Conservation (phyloP, 192 early-diverging fungal genomes). For the Helicostylum pulchrum region DNA sequence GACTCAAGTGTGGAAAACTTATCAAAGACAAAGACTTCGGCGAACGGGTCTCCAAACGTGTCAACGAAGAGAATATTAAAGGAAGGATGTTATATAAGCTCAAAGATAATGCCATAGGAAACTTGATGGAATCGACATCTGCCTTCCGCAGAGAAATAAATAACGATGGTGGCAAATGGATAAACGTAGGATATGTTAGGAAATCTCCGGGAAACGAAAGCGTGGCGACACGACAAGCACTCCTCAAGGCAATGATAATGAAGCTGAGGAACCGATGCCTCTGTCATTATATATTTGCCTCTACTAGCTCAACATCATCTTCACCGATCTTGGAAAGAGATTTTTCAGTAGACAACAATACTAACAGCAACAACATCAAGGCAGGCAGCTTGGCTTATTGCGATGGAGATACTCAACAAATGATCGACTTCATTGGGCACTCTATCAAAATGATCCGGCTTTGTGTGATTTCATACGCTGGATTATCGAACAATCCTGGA, state of each 20-base stretch:
- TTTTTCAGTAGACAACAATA: constrained; percentile 3
- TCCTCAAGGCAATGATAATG: constrained; percentile 14
- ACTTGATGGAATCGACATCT: constrained; percentile 17
- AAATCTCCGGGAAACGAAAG: constrained; percentile 19
- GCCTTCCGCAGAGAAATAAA: constrained; percentile 20
- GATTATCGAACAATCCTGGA: constrained; percentile 12
- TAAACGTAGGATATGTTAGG: constrained; percentile 18
- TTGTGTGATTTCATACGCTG: constrained; percentile 25
- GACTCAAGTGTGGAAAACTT: constrained; percentile 18
- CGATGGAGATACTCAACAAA: constrained; percentile 2
- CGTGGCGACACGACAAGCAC: constrained; percentile 6
- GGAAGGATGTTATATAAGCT: constrained; percentile 17
- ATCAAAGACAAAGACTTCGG: constrained; percentile 21
- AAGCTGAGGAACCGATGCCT: constrained; percentile 13
- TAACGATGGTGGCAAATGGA: constrained; percentile 12
- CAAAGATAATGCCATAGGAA: constrained; percentile 13
- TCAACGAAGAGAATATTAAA: constrained; percentile 15
- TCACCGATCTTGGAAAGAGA: constrained; percentile 19
- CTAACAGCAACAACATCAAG: constrained; percentile 11
- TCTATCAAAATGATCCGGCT: constrained; percentile 18
- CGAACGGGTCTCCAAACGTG: constrained; percentile 15
- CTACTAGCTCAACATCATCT: constrained; percentile 16
- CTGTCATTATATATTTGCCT: constrained; percentile 11
- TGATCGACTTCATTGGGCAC: constrained; percentile 16
- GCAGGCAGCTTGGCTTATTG: constrained; percentile 9